These are phyloP conservation scores for Fusarium bactridioides DNA, from an alignment of 2,329 filamentous ascomycete genomes.

Conservation along the genomic window DNA sequence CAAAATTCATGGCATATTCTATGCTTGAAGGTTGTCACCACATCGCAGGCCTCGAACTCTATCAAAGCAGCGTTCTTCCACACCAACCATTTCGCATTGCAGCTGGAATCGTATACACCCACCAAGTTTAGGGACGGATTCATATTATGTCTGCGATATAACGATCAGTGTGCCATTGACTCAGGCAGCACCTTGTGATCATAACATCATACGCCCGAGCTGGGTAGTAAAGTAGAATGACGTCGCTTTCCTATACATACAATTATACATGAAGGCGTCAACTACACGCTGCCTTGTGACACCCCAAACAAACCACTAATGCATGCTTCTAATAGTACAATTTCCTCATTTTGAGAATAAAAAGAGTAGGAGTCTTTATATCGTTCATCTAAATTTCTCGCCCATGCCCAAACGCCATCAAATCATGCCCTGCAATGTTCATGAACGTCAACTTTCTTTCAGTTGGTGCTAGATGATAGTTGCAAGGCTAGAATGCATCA, in stretches of 20 bases:
- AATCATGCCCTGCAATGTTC: slow-evolving; percentile 28
- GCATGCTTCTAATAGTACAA: slow-evolving; percentile 44
- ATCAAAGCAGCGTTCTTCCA: neutral
- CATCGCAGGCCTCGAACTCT: slow-evolving; percentile 31
- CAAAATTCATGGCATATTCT: slow-evolving; percentile 1
- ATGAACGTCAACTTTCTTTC: neutral
- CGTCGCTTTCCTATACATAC: slow-evolving; percentile 40
- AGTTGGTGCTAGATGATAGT: neutral
- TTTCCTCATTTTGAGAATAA: slow-evolving; percentile 37
- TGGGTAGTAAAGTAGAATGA: slow-evolving; percentile 9
- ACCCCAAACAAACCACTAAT: slow-evolving; percentile 30
- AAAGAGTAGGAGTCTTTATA: slow-evolving; percentile 43
- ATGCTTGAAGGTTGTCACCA: slow-evolving; percentile 22
- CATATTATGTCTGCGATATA: neutral
- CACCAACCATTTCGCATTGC: neutral
- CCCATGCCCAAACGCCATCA: slow-evolving; percentile 41
- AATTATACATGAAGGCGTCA: slow-evolving; percentile 38
- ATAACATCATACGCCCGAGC: neutral
- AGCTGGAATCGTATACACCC: neutral
- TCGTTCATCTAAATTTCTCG: slow-evolving; percentile 43
- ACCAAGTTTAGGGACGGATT: neutral
- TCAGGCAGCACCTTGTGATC: neutral
- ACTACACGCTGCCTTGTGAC: slow-evolving; percentile 23
- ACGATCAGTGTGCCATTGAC: neutral
- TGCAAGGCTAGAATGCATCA: neutral